Evolutionary conservation across 108 stramenopile species (phyloP), one percentile per base, ranked within the genome.

Genomic region (Cyclostephanos tholiformis): DNA sequence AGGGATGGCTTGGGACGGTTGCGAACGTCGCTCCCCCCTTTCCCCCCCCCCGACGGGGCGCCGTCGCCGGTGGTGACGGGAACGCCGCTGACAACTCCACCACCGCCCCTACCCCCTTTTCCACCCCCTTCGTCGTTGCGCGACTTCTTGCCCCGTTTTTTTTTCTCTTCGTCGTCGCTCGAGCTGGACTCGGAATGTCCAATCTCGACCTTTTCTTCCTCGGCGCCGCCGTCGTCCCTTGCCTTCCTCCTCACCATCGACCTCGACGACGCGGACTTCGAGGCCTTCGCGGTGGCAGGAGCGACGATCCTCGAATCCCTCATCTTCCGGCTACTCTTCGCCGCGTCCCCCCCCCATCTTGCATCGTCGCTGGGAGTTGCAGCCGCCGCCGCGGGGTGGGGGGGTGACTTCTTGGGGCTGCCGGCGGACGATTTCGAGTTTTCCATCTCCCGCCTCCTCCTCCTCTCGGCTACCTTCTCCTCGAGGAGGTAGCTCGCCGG

Each of bases 11-110:
- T 46, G 12, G 77, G 70, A 2, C 65, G 70, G 59, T 63, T 66
- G 6, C 77, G 77, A 7, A 66, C 77, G 39, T 78, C 77, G 19
- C 77, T 64, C 4, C 76, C 77, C 14, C 77, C 77, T 22, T 29
- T 25, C n/a, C 25, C 12, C 0, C 53, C 25, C 17, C 44, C 44
- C 44, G 41, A 41, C 1, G 41, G 0, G 44, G 13, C 16, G 58
- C 49, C n/a, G 51, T n/a, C 6, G 53, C 13, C 11, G 36, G 35
- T 6, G 35, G 43, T 0, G 65, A 29, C 20, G 57, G 30, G 55
- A 44, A 43, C 8, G 67, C 32, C 23, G 50, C 25, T 32, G 30
- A 25, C 25, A n/a, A 14, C 19, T 14, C 52, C 39, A 58, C 55
- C n/a, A 63, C 72, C 64, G 64, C 52, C 29, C 55, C 72, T 6